A percentile compares a stretch with the other conserved stretches of the same genome.
phyloP scores from a whole-genome alignment of 306 rosid genomes.

The Carpinus fangiana region DNA sequence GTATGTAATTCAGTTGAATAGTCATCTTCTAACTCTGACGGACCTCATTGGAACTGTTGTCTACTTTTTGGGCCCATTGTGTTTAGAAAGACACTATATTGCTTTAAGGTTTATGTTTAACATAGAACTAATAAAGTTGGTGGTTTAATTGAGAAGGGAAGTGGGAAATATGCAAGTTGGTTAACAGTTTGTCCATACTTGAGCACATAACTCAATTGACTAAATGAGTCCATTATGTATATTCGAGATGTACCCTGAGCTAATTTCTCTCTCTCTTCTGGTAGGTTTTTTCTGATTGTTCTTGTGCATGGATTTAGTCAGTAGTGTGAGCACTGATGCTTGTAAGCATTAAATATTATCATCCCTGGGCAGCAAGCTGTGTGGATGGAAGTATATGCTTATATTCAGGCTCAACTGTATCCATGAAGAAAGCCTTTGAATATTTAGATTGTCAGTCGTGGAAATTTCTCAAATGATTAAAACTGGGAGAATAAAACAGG shows the following conservation, averaged over 20 bases:
- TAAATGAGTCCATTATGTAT: neutral
- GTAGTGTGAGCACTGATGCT: neutral
- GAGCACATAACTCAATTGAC: neutral
- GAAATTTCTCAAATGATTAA: neutral
- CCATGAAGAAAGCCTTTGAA: neutral
- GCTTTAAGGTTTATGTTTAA: too few relatives aligned
- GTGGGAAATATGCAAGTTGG: neutral
- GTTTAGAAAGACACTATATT: neutral
- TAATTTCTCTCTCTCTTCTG: neutral
- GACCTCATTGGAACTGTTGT: neutral
- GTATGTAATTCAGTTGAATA: neutral
- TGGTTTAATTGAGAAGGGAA: neutral
- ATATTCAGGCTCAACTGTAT: neutral
- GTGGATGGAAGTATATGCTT: too few relatives aligned
- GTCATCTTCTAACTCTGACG: neutral
- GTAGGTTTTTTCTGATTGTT: too few relatives aligned
- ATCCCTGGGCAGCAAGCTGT: too few relatives aligned
- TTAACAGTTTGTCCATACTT: neutral
- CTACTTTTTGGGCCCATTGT: neutral
- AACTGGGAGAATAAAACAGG: neutral
- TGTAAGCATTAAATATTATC: neutral
- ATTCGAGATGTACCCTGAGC: neutral
- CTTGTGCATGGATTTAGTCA: neutral
- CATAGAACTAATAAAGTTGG: neutral
- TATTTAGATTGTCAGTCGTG: neutral